These are phyloP conservation scores for Aspergillus pseudotamarii DNA, from an alignment of 2,329 filamentous ascomycete genomes.

Conservation along the genomic window DNA sequence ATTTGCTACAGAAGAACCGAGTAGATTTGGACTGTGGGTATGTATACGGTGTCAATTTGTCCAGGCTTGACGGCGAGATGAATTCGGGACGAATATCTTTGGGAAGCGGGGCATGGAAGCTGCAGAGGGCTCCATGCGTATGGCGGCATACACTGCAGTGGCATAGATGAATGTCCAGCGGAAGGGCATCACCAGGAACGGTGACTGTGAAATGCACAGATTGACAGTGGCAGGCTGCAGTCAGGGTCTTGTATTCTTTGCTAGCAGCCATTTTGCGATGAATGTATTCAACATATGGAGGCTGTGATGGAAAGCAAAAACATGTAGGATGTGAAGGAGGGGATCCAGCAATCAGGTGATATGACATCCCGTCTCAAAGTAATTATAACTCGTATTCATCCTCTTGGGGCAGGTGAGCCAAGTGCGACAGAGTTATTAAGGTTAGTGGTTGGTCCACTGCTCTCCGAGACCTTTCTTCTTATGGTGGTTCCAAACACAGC, in stretches of 20 bases:
- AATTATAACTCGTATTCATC: neutral
- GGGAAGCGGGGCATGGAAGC: slow-evolving; percentile 30
- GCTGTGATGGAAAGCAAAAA: neutral
- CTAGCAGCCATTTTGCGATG: neutral
- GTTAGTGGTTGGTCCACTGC: neutral
- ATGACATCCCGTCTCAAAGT: neutral
- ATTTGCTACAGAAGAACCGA: slow-evolving; percentile 48
- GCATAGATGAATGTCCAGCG: slow-evolving; percentile 46
- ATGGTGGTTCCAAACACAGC: neutral
- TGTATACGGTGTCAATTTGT: slow-evolving; percentile 30
- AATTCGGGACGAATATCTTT: slow-evolving; percentile 24
- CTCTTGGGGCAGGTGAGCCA: neutral
- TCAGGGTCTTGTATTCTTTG: slow-evolving; percentile 16
- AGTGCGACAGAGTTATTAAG: neutral
- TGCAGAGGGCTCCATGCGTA: slow-evolving; percentile 38
- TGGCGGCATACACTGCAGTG: slow-evolving; percentile 49
- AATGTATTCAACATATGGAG: neutral
- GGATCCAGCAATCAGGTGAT: neutral
- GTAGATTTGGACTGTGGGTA: slow-evolving; percentile 32
- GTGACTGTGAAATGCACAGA: slow-evolving; percentile 36
- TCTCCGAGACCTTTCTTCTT: neutral
- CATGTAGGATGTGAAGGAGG: neutral
- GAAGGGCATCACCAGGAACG: slow-evolving; percentile 36
- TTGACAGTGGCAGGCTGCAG: slow-evolving; percentile 29
- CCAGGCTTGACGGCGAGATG: slow-evolving; percentile 22